Base-by-base conservation (phyloP, 805 yeast genomes). In the Saccharomyces eubayanus region DNA sequence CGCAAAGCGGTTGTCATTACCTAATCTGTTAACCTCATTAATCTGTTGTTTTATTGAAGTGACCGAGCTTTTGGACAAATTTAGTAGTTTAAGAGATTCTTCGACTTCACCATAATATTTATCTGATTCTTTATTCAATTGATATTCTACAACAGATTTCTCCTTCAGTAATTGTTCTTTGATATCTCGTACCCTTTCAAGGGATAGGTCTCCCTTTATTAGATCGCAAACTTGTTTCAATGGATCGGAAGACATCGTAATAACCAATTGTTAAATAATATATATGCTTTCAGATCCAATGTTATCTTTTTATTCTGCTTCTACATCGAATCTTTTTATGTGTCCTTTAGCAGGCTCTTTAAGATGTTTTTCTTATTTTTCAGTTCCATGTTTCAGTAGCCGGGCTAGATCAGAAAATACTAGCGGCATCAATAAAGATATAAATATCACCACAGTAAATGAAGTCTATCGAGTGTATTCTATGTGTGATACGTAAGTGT, bases 81-180 rank as follows among this genome's bases (percentile, higher is more conserved):
- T 68, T 47, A 78, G 61, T 21, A 65, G 57, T n/a, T 73, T 65
- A 50, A 78, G 59, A 45, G 76, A 74, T 0, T 74, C 72, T 58
- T 80, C 70, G 1, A 87, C 78, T 8, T 79, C 70, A 47, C 80
- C 83, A 54, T 81, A 78, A 59, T 83, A 89, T 43, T 77, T 77
- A 63, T 80, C 82, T n/a, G 89, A 80, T 50, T 85, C 86, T 45
- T 85, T 71, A 61, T 80, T 82, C 58, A 92, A 73, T 64, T 89
- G 92, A 49, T 84, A 75, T 60, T 89, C 96, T 11, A 89, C 74
- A 2, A 86, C 77, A 0, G 85, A 77, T 66, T 87, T 88, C 63
- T 92, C 96, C 58, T 83, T 84, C 6, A 67, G 56, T 49, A 86
- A 69, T 55, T 82, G 85, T 51, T 77, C 80, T 53, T 78, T 78